Conservation (phyloP, 352 stramenopile species). For the Phytophthora palmivora region DNA sequence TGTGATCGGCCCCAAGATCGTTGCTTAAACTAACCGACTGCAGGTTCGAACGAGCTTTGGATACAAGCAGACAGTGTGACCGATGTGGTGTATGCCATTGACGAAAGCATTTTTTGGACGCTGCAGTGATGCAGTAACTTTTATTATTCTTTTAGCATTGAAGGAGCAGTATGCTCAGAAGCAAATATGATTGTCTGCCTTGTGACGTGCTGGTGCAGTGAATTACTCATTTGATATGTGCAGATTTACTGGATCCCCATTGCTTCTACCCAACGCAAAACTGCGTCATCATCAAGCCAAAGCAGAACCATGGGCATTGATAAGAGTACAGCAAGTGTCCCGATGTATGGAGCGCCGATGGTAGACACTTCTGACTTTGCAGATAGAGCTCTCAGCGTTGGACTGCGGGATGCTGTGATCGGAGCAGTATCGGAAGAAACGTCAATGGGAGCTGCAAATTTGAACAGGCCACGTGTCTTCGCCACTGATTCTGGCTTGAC, state of each 20-base stretch:
- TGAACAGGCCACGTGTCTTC: conserved; percentile 3
- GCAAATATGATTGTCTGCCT: conserved; percentile 2
- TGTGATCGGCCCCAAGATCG: conserved; percentile 63
- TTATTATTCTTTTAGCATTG: conserved; percentile 15
- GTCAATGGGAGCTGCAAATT: conserved; percentile 10
- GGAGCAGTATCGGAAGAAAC: conserved; percentile 5
- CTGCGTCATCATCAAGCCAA: conserved; percentile 25
- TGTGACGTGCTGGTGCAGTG: no score
- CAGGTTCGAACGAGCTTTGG: conserved; percentile 6
- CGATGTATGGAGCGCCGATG: conserved; percentile 13
- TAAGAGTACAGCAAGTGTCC: conserved; percentile 10
- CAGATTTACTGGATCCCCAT: conserved; percentile 3
- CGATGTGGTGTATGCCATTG: conserved; percentile 6
- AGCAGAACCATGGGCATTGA: conserved; percentile 22
- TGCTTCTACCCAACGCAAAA: conserved; percentile 18
- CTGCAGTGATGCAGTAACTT: conserved; percentile 7
- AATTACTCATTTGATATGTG: no score
- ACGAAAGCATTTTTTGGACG: conserved; percentile 11
- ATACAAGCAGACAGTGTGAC: conserved; percentile 5
- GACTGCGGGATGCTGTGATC: conserved; percentile 2
- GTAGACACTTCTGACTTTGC: neutral
- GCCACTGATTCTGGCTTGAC: neutral
- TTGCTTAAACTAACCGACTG: conserved; percentile 42
- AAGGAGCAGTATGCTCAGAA: conserved; percentile 17
- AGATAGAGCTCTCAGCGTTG: conserved; percentile 11